These are phyloP conservation scores for Malassezia japonica DNA, from an alignment of 1,284 basidiomycete species.

Conservation along the genomic window DNA sequence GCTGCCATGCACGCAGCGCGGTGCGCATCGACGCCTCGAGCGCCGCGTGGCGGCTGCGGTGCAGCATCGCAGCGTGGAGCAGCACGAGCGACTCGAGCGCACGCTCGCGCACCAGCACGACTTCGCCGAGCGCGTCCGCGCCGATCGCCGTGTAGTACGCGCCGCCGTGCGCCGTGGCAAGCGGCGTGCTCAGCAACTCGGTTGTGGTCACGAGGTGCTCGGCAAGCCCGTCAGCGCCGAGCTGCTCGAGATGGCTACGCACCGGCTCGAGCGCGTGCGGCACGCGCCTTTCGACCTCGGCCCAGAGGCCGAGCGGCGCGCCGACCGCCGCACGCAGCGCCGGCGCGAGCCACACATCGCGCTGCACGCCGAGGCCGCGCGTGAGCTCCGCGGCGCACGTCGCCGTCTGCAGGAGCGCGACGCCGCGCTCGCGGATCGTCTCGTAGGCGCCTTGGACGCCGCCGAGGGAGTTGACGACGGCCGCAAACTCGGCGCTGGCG, in stretches of 20 bases:
- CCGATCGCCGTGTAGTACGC: background rate
- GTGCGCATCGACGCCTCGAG: background rate
- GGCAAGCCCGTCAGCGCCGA: conserved; percentile 3
- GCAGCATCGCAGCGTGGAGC: background rate
- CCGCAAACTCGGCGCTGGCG: conserved; percentile 12
- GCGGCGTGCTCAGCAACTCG: background rate
- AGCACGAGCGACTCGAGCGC: background rate
- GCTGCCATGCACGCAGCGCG: conserved; percentile 1
- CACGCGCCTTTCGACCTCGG: background rate
- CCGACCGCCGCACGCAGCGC: background rate
- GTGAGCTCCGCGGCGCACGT: conserved; percentile 3
- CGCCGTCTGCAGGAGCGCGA: background rate
- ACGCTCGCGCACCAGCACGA: background rate
- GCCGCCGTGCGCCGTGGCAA: background rate
- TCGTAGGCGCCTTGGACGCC: background rate
- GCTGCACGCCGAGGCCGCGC: background rate
- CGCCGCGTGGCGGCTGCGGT: background rate
- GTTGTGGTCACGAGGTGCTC: background rate
- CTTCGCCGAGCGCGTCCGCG: background rate
- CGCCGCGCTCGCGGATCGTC: background rate
- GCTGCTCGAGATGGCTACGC: background rate
- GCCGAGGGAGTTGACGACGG: background rate
- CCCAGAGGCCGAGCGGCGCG: background rate
- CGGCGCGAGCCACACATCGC: background rate
- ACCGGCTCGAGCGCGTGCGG: background rate